A percentile compares a stretch with the other conserved stretches of the same genome.
Evolutionary conservation across 2,329 filamentous ascomycete species (phyloP).

Genomic region (Colletotrichum destructivum): DNA sequence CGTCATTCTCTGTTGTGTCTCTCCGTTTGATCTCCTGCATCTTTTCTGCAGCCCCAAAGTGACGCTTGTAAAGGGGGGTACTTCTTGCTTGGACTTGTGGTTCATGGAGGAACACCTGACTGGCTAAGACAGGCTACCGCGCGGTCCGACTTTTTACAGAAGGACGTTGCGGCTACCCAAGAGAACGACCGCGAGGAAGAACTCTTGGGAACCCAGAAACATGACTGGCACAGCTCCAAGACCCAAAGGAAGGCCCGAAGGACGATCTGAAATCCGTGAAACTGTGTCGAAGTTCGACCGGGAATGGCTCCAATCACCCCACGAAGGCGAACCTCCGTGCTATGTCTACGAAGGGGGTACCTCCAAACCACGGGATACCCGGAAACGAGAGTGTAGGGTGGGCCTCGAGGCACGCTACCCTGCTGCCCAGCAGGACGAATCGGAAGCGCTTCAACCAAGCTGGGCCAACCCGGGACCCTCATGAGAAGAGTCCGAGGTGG

Average conservation of each 20-base stretch:
- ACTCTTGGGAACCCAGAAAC: neutral
- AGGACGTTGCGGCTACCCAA: conserved; percentile 9
- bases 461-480: conserved; percentile 11
- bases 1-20: conserved; percentile 20
- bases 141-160: conserved; percentile 5
- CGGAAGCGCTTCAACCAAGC: neutral
- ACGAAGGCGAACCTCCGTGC: neutral
- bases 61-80: conserved; percentile 5
- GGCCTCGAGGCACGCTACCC: conserved; percentile 20
- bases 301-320: conserved; percentile 17
- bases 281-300: neutral
- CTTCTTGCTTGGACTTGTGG: neutral
- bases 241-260: neutral
- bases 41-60: conserved; percentile 5
- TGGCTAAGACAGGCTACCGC: conserved; percentile 6
- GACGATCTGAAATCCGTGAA: neutral
- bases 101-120: conserved; percentile 20
- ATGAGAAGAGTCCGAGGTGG: conserved; percentile 9
- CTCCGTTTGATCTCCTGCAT: conserved; percentile 18
- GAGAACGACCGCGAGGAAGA: neutral
- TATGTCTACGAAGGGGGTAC: conserved; percentile 8
- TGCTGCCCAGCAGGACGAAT: conserved; percentile 21
- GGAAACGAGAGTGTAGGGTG: conserved; percentile 32
- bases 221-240: neutral
- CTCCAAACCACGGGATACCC: conserved; percentile 23